These are phyloP conservation scores for Dothideomycetidae sp. DNA, from an alignment of 2,329 filamentous ascomycete genomes.

Conservation along the genomic window DNA sequence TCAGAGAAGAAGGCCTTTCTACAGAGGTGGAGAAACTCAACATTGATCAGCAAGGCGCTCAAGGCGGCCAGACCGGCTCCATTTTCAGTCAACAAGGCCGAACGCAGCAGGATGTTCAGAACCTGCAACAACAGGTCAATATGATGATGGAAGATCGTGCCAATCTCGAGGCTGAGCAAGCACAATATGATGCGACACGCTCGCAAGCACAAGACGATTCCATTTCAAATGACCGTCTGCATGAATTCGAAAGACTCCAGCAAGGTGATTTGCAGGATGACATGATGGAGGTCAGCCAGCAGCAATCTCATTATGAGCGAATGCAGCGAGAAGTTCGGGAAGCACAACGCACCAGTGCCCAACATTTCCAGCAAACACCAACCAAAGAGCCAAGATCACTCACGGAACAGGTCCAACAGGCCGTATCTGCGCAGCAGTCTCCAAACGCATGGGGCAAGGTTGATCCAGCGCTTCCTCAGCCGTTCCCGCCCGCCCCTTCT, in stretches of 20 bases:
- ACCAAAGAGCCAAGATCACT: conserved; percentile 47
- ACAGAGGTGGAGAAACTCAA: conserved; percentile 51
- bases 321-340: not conserved
- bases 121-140: conserved; percentile 42
- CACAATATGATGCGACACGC: conserved; percentile 36
- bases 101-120: conserved; percentile 26
- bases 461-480: conserved; percentile 58
- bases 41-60: conserved; percentile 25
- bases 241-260: conserved; percentile 14
- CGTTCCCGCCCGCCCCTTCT: conserved; percentile 59
- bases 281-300: conserved; percentile 16
- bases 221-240: conserved; percentile 60
- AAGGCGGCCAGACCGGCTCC: not conserved
- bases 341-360: conserved; percentile 2
- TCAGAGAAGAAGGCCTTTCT: conserved; percentile 57
- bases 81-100: conserved; percentile 1
- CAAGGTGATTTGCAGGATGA: conserved; percentile 8
- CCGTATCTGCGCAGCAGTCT: conserved; percentile 46
- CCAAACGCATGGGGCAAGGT: conserved; percentile 43
- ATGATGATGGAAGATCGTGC: conserved; percentile 48
- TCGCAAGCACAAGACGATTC: conserved; percentile 42
- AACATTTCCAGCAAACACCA: conserved; percentile 19
- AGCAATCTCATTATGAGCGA: conserved; percentile 15
- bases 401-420: conserved; percentile 73
- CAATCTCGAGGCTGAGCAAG: conserved; percentile 47